Evolutionary conservation across 179 eudicot species (phyloP), one percentile per base, ranked within the genome.

Genomic region (Beta macrorhiza): DNA sequence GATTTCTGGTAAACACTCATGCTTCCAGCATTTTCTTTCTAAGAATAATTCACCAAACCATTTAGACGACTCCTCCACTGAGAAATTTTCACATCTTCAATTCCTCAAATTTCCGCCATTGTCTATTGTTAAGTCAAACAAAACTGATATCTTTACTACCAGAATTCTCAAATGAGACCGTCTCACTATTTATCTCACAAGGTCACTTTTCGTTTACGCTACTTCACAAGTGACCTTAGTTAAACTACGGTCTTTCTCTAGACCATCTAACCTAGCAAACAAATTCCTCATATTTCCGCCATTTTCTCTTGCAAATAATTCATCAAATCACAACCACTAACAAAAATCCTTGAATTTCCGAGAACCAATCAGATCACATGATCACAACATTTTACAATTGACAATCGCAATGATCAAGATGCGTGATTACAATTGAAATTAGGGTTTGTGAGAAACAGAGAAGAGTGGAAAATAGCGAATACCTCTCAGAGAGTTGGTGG

Each of bases 401-500:
- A 61, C 15, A 57, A n/a, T 9, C 73, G 42, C 61, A 73, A 59
- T 17, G 12, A 0, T 6, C 44, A 63, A 80, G 29, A 79, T 64
- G 8, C 0, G 29, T 37, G 49, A 64, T 64, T 14, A 2, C 5
- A 58, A 0, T 0, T 45, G 20, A 72, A 74, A 78, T 29, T 62
- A 80, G 83, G 86, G 83, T 69, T 75, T 12, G 9, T 14, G 19
- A 75, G 29, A 73, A 7, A 17, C 13, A 49, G 13, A 49, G 15
- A 53, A 22, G 9, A 37, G 2, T 15, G n/a, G 51, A 14, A 56
- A 19, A 63, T 51, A 6, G 42, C 42, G 42, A 7, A 8, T 71
- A 96, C 99, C 99, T 90, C 75, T 96, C 99, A 47, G 93, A 89
- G 80, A 96, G 94, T 81, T 94, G 98, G 79, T 92, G 99, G 74